Evolutionary conservation across 1,139 yeast species (phyloP).

Genomic region (Pichia sp.): DNA sequence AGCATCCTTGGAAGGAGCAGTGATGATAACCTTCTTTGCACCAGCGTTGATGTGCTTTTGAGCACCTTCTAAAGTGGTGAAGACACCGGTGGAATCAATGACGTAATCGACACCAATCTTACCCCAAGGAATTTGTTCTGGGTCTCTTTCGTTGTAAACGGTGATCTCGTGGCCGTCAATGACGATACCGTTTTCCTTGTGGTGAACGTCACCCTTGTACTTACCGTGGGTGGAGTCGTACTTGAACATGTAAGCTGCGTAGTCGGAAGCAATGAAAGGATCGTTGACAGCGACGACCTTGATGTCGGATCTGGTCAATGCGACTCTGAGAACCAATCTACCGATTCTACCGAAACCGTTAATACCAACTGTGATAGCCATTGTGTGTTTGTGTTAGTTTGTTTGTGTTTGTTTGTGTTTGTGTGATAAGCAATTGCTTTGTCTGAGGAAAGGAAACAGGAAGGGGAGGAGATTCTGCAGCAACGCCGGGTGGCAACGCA

Average conservation of each 20-base stretch:
- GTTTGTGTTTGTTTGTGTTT: not conserved
- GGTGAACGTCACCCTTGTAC: constrained; percentile 57
- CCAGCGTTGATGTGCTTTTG: constrained; percentile 80
- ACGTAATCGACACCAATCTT: constrained; percentile 67
- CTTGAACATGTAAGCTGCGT: constrained; percentile 85
- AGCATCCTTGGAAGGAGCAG: constrained; percentile 82
- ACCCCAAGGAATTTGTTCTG: constrained; percentile 79
- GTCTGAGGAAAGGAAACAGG: not conserved
- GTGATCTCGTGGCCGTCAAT: constrained; percentile 62
- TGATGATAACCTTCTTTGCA: constrained; percentile 82
- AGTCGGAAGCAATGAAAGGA: constrained; percentile 76
- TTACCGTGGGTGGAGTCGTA: constrained; percentile 84
- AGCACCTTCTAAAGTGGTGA: constrained; percentile 71
- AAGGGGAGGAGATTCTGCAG: no score
- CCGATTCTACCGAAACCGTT: constrained; percentile 93
- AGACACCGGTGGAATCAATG: constrained; percentile 83
- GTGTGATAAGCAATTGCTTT: constrained; percentile 5
- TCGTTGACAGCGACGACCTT: constrained; percentile 76
- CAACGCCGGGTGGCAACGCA: no score
- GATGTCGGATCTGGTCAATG: constrained; percentile 61
- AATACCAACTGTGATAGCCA: constrained; percentile 60
- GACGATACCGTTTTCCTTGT: constrained; percentile 54
- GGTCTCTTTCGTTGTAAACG: constrained; percentile 77
- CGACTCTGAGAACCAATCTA: constrained; percentile 72
- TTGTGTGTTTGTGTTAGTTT: constrained; percentile 13